These are phyloP conservation scores for Saturnispora besseyi DNA, from an alignment of 805 yeast species.

Conservation along the genomic window DNA sequence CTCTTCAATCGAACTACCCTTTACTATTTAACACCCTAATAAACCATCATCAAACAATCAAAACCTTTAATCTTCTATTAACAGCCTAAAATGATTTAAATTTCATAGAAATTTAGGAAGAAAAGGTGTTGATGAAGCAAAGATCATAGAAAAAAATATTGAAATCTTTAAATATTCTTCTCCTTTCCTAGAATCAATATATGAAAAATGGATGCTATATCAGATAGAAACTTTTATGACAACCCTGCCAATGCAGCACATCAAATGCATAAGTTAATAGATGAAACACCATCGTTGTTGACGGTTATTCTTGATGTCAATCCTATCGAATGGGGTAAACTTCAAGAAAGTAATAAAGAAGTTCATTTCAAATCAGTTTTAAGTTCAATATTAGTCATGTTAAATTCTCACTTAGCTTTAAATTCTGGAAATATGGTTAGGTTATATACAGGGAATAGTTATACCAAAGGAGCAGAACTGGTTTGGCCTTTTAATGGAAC, in stretches of 20 bases:
- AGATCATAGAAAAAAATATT: neutral
- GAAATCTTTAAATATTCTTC: neutral
- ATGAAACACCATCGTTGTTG: conserved; percentile 70
- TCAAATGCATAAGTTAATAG: conserved; percentile 27
- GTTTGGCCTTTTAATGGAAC: conserved; percentile 47
- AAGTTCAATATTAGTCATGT: conserved; percentile 59
- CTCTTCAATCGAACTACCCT: no score
- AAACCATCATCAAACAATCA: no score
- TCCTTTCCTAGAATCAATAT: neutral
- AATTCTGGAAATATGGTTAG: conserved; percentile 81
- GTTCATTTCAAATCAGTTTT: conserved; percentile 51
- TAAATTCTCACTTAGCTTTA: conserved; percentile 82
- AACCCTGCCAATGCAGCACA: conserved; percentile 12
- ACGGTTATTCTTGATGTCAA: conserved; percentile 72
- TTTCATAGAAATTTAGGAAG: no score
- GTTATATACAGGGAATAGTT: conserved; percentile 64
- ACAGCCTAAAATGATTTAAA: no score
- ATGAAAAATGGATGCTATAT: conserved; percentile 51
- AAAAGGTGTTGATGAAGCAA: no score
- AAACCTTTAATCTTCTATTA: no score
- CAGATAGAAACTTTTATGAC: conserved; percentile 44
- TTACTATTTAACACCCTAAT: no score
- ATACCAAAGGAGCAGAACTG: conserved; percentile 47
- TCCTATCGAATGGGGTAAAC: conserved; percentile 56
- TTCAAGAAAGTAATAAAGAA: conserved; percentile 27